Conservation (phyloP, 2,329 filamentous ascomycete genomes). For the Lojkania enalia region DNA sequence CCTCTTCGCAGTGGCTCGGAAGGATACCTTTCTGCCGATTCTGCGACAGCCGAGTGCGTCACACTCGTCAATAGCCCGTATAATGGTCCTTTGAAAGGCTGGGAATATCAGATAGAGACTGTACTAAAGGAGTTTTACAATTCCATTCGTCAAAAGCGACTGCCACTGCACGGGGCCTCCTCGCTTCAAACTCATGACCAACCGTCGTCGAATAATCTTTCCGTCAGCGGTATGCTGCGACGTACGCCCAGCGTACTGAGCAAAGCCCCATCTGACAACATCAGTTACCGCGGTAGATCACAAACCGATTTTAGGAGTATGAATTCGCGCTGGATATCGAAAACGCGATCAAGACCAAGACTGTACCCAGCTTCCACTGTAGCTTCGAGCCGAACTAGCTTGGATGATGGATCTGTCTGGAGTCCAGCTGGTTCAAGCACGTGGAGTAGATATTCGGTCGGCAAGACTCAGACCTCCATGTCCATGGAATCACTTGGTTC, state of each 20-base stretch:
- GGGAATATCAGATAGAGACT: constrained; percentile 88
- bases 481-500: constrained; percentile 90
- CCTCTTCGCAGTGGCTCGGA: constrained; percentile 42
- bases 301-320: constrained; percentile 63
- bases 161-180: constrained; percentile 78
- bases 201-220: constrained; percentile 61
- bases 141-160: constrained; percentile 82
- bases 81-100: constrained; percentile 73
- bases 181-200: constrained; percentile 55
- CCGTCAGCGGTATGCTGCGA: constrained; percentile 73
- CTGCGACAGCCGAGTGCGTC: constrained; percentile 60
- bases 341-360: constrained; percentile 79
- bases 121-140: constrained; percentile 90
- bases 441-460: constrained; percentile 92
- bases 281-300: constrained; percentile 72
- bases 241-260: constrained; percentile 89
- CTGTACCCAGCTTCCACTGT: constrained; percentile 77
- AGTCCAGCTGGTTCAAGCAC: constrained; percentile 89
- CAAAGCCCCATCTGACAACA: constrained; percentile 85
- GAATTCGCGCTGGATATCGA: constrained; percentile 77
- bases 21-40: constrained; percentile 39
- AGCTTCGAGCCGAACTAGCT: constrained; percentile 88
- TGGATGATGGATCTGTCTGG: constrained; percentile 92
- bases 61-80: constrained; percentile 79
- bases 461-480: constrained; percentile 87